Evolutionary conservation across 768 basidiomycete genomes (phyloP), one percentile per base, ranked within the genome.

Genomic region (Podaxis mareebaensis): DNA sequence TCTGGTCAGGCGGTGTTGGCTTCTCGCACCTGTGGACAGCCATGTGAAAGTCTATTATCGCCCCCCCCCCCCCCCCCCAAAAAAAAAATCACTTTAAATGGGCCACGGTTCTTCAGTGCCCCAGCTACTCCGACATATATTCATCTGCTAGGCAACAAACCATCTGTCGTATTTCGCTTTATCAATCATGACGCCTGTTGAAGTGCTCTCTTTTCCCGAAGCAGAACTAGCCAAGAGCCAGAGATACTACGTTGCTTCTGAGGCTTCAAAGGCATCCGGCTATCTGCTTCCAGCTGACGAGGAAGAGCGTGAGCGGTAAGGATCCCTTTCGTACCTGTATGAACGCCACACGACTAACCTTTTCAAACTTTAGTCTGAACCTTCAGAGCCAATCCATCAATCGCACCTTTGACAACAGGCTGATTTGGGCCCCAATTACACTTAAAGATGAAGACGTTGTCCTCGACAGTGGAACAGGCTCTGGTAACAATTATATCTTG

Each of bases 401-500:
- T 20, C 17, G 46, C 1, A 12, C 3, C 13, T 62, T 63, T 12
- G 61, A 59, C 17, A 33, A 63, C n/a, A 66, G 55, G 48, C 58
- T 63, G 0, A 60, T 66, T 8, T 54, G 44, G 38, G 65, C 65
- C 3, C 65, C 65, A 3, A 26, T 66, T 6, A 33, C 61, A n/a
- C 61, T 66, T 36, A 63, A 46, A 26, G 38, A 28, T 13, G 57
- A 49, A 3, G 61, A 66, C 8, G 22, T 38, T 17, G 58, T 66
- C 17, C 51, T 66, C n/a, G 65, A 66, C 38, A 63, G 61, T 49
- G 65, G 61, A 10, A 66, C 65, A 11, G 61, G 65, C 4, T 58
- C 57, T 20, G 65, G 65, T 60, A 20, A 46, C 15, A 6, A 46
- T 33, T 7, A 30, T 10, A 48, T 30, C 3, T 26, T 26, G 26